Base-by-base conservation (phyloP, 2,329 filamentous ascomycete species). In the Tolypocladium ovalisporum region DNA sequence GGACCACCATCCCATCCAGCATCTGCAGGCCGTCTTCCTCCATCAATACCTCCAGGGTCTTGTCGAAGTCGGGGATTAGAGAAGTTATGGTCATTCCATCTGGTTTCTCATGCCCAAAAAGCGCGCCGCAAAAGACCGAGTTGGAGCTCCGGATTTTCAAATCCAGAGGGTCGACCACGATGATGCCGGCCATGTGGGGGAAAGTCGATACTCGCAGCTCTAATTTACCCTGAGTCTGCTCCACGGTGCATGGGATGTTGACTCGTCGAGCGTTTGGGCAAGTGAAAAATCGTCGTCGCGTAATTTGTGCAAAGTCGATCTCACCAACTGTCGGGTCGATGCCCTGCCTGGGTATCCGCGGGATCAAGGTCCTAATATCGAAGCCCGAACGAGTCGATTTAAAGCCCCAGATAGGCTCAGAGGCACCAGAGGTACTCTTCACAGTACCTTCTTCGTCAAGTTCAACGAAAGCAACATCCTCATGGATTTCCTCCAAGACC, bases 401-500 rank as follows among this genome's bases (percentile, higher is more conserved):
- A 58, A 86, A 81, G 24, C 91, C 92, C 87, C 93, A 99, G 55
- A 97, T 95, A 27, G 87, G 82, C 57, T 85, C 83, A n/a, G 84
- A 82, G n/a, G 88, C 82, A n/a, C 93, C 93, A 2, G 80, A 79
- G 40, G 88, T 79, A 55, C 81, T 84, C 34, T 83, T 79, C 22
- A 97, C 82, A 49, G 81, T 79, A 47, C 90, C 91, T 34, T 90
- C 85, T 57, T 91, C 86, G 67, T 95, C 89, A 24, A 96, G 79
- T 13, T 78, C 80, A 49, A 99, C 73, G 60, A 84, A 82, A 4
- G 89, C 91, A 42, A 94, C 86, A 69, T 99, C 92, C 72, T 99
- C 94, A 57, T 93, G 90, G 60, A 99, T 97, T 73, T 99, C 94
- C 70, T 99, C 94, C 2, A 99, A 75, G 10, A 99, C 94, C 94